These are phyloP conservation scores for Globisporangium parvum DNA, from an alignment of 352 stramenopile species.

Conservation along the genomic window DNA sequence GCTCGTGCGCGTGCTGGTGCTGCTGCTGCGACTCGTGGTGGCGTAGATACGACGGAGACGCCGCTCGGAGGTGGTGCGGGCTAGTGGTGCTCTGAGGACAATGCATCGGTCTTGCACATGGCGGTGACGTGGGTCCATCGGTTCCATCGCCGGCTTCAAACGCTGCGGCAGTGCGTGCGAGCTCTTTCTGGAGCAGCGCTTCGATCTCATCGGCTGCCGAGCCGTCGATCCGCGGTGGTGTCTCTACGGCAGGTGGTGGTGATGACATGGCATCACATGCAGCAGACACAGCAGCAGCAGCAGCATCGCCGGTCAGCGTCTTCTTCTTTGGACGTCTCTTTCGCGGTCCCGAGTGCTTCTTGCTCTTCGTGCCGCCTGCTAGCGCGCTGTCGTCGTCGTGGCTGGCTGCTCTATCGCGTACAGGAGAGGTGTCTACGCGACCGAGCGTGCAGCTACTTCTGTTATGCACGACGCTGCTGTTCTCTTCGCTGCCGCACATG, in stretches of 20 bases:
- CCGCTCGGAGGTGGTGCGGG: no score
- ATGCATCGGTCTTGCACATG: background rate
- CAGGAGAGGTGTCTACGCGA: background rate
- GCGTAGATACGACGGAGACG: background rate
- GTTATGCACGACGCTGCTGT: background rate
- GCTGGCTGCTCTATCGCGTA: background rate
- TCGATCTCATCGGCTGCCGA: conserved; percentile 8
- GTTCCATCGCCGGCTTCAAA: background rate
- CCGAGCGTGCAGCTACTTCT: background rate
- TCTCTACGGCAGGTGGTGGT: background rate
- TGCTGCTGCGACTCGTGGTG: background rate
- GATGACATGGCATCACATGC: no score
- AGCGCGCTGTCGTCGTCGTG: background rate
- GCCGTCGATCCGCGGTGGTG: background rate
- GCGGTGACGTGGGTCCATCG: background rate
- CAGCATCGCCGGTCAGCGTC: background rate
- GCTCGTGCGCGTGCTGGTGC: background rate
- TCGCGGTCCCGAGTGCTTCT: conserved; percentile 49
- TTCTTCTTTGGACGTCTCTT: conserved; percentile 71
- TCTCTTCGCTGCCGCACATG: conserved; percentile 1
- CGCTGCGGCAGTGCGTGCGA: background rate
- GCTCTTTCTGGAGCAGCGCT: conserved; percentile 7
- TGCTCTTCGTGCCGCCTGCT: conserved; percentile 2
- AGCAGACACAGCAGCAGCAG: background rate
- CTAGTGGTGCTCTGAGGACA: no score